Evolutionary conservation across 345 rosid genomes (phyloP), one percentile per base, ranked within the genome.

Genomic region (Stellera chamaejasme): DNA sequence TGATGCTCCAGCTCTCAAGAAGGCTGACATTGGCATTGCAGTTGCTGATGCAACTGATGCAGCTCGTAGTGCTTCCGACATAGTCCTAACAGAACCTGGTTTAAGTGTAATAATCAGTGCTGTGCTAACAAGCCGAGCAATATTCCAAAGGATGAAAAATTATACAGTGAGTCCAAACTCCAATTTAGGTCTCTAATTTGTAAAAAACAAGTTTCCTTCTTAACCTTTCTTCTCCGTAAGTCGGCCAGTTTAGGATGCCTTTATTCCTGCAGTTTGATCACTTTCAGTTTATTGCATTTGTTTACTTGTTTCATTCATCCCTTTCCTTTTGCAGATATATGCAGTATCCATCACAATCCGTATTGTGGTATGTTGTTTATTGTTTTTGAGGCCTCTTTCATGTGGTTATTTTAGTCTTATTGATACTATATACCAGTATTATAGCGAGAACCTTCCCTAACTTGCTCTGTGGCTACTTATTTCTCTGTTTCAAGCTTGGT

Each of bases 301-400:
- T 4, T 32, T 32, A 32, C 5, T 32, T 32, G 5, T 32, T 32
- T 8, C 7, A 32, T 32, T 32, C 39, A 6, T 55, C 43, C 56
- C 47, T 54, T 62, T 64, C 47, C 8, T 63, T 10, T 69, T 60
- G 72, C 83, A 86, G 90, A 85, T 88, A 61, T 88, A 88, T 70
- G 96, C 89, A 28, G 97, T 89, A 16, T 89, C 97, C 43, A 82
- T 89, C 55, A 83, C 97, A 39, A 83, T 85, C 54, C 87, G 91
- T 79, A 85, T 83, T n/a, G 95, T 89, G 78, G 82, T 80, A 74
- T 69, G 80, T 66, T 62, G 11, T 61, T 23, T 13, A 54, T 27
- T 49, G 10, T 10, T 28, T 19, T 27, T 43, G 56, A 49, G 2
- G 15, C 39, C 36, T 43, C 12, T 48, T 23, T 6, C 52, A 23